A percentile compares a stretch with the other conserved stretches of the same genome.
Conservation (phyloP, 2,329 filamentous ascomycete species). For the Cryphonectria carpinicola region DNA sequence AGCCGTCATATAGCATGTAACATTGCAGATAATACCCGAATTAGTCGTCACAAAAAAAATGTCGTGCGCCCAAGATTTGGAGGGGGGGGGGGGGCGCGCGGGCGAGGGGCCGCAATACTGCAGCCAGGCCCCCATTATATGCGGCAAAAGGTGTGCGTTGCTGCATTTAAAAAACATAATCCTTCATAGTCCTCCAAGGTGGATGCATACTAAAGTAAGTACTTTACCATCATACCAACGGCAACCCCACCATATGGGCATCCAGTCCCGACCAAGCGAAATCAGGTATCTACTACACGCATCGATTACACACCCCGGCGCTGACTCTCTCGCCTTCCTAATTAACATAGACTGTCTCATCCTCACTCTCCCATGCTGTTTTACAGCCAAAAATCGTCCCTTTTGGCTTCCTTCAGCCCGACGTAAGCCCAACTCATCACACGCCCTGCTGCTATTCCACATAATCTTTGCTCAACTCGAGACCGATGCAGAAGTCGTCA, state of each 20-base stretch:
- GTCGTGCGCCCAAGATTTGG: background rate
- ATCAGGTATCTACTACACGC: background rate
- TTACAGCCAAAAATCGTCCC: background rate
- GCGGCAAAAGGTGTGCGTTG: background rate
- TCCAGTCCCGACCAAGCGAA: background rate
- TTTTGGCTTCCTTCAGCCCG: background rate
- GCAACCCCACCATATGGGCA: background rate
- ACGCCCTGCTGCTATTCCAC: background rate
- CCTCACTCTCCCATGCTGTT: background rate
- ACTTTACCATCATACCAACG: background rate
- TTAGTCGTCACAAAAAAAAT: background rate
- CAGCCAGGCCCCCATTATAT: background rate
- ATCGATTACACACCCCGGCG: background rate
- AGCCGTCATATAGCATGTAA: background rate
- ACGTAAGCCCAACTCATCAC: background rate
- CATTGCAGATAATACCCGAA: background rate
- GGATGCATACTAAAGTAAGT: background rate
- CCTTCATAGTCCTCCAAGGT: background rate
- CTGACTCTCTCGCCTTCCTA: constrained; percentile 3
- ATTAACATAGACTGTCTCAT: background rate
- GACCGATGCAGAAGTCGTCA: background rate
- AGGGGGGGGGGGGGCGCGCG: background rate
- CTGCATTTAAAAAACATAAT: background rate
- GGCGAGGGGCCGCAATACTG: background rate
- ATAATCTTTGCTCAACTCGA: background rate